phyloP scores from a whole-genome alignment of 164 flowering plant species.

The Kingdonia uniflora region DNA sequence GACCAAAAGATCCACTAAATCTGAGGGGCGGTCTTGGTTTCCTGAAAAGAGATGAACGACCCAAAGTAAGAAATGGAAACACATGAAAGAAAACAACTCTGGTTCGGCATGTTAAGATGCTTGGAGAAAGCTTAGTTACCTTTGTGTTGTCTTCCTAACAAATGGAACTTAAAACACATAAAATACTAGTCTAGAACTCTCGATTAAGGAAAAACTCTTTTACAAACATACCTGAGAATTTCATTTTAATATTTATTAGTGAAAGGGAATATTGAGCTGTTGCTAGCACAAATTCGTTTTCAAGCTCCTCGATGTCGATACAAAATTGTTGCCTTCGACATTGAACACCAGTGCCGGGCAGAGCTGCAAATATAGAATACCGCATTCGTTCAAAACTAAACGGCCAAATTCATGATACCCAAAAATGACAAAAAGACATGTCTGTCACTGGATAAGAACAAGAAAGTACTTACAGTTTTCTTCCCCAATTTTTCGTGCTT shows the following conservation, averaged over 20 bases:
- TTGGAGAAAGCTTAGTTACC: neutral
- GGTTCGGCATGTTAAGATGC: no score
- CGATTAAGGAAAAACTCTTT: no score
- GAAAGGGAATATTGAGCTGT: constrained; percentile 76
- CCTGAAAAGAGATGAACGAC: constrained; percentile 34
- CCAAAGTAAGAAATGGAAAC: neutral
- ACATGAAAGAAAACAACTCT: neutral
- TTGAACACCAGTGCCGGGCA: constrained; percentile 24
- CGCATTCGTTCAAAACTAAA: neutral
- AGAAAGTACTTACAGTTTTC: constrained; percentile 34
- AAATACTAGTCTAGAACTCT: no score
- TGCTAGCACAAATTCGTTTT: constrained; percentile 63
- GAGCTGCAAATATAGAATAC: constrained; percentile 21
- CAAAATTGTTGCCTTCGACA: constrained; percentile 24
- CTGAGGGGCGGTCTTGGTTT: constrained; percentile 30
- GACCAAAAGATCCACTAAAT: constrained; percentile 57
- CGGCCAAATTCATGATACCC: no score
- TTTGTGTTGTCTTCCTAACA: no score
- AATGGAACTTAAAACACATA: no score
- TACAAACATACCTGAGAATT: constrained; percentile 38
- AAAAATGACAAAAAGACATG: neutral
- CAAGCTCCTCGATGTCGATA: constrained; percentile 59
- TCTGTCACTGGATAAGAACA: neutral
- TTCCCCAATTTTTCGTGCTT: constrained; percentile 32
- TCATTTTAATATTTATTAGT: constrained; percentile 45